Conservation (phyloP, 441 rosid genomes). For the Euphorbia corollata region DNA sequence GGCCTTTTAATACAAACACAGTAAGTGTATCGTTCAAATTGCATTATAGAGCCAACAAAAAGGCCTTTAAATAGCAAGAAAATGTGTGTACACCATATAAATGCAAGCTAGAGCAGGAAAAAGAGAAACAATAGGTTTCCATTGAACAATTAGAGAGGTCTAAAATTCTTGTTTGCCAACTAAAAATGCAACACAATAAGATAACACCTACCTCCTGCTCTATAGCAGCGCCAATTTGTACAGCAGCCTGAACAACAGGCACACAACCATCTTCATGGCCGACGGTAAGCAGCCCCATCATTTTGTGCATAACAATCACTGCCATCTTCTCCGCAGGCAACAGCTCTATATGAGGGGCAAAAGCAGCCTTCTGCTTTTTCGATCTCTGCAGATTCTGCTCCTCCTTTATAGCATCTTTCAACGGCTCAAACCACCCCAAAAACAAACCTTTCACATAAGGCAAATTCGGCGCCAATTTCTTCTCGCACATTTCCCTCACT, state of each 20-base stretch:
- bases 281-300: slow-evolving; percentile 71
- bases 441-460: slow-evolving; percentile 70
- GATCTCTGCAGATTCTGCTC: slow-evolving; percentile 63
- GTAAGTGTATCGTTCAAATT: background rate
- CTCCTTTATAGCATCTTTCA: slow-evolving; percentile 61
- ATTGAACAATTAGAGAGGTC: background rate
- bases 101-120: background rate
- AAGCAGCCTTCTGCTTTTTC: slow-evolving; percentile 64
- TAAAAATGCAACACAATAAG: background rate
- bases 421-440: slow-evolving; percentile 83
- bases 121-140: background rate
- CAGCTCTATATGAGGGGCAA: slow-evolving; percentile 67
- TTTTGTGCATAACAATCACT: slow-evolving; percentile 82
- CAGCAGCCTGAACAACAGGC: slow-evolving; percentile 78
- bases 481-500: slow-evolving; percentile 70
- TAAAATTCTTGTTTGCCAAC: background rate
- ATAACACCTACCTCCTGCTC: slow-evolving; percentile 69
- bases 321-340: slow-evolving; percentile 89
- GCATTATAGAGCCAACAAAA: background rate
- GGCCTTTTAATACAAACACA: background rate
- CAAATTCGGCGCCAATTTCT: slow-evolving; percentile 68
- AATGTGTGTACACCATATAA: no score
- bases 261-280: slow-evolving; percentile 61
- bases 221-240: slow-evolving; percentile 67
- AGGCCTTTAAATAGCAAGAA: no score